phyloP scores from a whole-genome alignment of 176 grass and related monocot species.

The Tillandsia leiboldiana region DNA sequence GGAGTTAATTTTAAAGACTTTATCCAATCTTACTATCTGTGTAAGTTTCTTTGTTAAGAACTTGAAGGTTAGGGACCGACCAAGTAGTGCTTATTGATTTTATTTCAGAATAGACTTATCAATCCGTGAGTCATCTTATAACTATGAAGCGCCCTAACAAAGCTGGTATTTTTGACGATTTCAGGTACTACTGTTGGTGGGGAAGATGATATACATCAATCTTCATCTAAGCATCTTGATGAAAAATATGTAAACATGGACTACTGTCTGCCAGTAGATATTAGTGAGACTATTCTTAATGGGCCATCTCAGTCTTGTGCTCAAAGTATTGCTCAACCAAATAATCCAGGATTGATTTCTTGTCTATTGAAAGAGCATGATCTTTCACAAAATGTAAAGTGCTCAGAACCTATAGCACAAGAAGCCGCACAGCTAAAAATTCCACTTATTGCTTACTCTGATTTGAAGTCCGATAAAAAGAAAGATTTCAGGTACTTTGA shows the following conservation, averaged over 20 bases:
- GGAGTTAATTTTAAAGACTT: no score
- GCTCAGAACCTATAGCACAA: slow-evolving; percentile 29
- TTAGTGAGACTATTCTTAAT: slow-evolving; percentile 10
- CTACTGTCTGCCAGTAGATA: slow-evolving; percentile 27
- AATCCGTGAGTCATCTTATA: no score
- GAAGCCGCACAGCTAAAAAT: slow-evolving; percentile 14
- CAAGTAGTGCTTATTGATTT: no score
- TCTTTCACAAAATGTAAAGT: slow-evolving; percentile 18
- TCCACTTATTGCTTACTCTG: slow-evolving; percentile 40
- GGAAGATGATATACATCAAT: slow-evolving; percentile 28
- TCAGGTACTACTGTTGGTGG: slow-evolving; percentile 30
- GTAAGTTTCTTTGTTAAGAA: no score
- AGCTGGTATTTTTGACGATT: slow-evolving; percentile 1
- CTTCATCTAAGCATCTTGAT: slow-evolving; percentile 35
- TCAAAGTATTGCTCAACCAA: not conserved
- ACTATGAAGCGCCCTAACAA: not conserved
- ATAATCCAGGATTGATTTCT: slow-evolving; percentile 1
- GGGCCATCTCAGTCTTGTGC: not conserved
- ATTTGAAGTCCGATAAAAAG: slow-evolving; percentile 52
- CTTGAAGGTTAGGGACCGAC: no score
- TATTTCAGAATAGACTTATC: no score
- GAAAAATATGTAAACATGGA: slow-evolving; percentile 13
- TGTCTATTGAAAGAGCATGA: slow-evolving; percentile 2
- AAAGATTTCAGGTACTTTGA: slow-evolving; percentile 51
- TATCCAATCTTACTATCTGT: no score